Conservation (phyloP, 225 moss, liverwort and hornwort species). For the Straminergon stramineum region DNA sequence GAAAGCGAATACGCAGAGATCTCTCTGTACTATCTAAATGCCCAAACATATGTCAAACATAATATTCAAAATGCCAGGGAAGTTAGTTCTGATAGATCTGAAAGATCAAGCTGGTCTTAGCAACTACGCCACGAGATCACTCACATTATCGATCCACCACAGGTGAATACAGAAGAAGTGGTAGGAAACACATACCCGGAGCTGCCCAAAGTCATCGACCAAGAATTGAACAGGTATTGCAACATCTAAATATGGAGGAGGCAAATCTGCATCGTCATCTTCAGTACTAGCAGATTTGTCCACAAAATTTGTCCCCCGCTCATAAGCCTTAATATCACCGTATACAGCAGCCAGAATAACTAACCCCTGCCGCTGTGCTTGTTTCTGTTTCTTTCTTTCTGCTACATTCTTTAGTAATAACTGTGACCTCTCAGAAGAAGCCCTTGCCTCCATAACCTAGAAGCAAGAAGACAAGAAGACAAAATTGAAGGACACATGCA, state of each 20-base stretch:
- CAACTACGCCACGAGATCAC: background rate
- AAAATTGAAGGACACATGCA: background rate
- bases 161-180: background rate
- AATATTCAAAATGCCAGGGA: background rate
- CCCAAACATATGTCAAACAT: background rate
- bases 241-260: slow-evolving; percentile 83
- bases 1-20: background rate
- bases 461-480: background rate
- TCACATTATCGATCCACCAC: background rate
- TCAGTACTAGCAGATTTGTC: slow-evolving; percentile 27
- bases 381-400: slow-evolving; percentile 85
- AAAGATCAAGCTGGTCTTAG: background rate
- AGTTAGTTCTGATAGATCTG: background rate
- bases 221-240: slow-evolving; percentile 90
- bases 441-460: slow-evolving; percentile 85
- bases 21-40: background rate
- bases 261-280: slow-evolving; percentile 66
- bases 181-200: slow-evolving; percentile 37
- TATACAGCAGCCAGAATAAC: slow-evolving; percentile 79
- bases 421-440: slow-evolving; percentile 73
- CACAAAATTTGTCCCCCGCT: slow-evolving; percentile 21
- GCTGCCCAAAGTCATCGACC: slow-evolving; percentile 85
- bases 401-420: slow-evolving; percentile 72
- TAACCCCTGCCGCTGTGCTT: slow-evolving; percentile 75
- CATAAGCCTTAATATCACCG: slow-evolving; percentile 59